Conservation (phyloP, 208 protist genomes). For the Leishmania arabica region DNA sequence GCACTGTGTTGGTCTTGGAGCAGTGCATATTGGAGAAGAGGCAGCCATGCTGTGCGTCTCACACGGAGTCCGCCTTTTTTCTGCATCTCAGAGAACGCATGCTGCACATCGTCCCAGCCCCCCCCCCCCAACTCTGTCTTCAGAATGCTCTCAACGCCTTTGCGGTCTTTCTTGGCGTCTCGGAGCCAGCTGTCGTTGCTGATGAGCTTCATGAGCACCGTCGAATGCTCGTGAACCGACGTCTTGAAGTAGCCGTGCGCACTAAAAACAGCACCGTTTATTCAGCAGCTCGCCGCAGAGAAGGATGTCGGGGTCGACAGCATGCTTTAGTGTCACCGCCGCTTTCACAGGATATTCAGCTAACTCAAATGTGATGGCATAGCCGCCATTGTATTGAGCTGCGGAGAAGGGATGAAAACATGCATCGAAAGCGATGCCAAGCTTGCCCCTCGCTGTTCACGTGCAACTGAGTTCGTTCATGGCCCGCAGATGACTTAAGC, state of each 20-base stretch:
- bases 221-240: conserved; percentile 32
- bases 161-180: conserved; percentile 41
- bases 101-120: neutral
- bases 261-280: conserved; percentile 20
- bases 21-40: conserved; percentile 24
- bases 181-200: conserved; percentile 35
- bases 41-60: conserved; percentile 31
- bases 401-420: conserved; percentile 41
- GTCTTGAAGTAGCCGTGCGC: conserved; percentile 47
- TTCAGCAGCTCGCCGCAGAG: conserved; percentile 59
- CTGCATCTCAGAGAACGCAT: conserved; percentile 36
- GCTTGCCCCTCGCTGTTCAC: conserved; percentile 71
- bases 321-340: conserved; percentile 35
- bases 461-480: conserved; percentile 80
- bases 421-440: conserved; percentile 69
- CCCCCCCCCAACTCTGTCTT: neutral
- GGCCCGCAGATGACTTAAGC: conserved; percentile 73
- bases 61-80: conserved; percentile 21
- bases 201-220: conserved; percentile 59
- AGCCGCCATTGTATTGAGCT: conserved; percentile 21
- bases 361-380: conserved; percentile 30
- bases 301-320: conserved; percentile 23
- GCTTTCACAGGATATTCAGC: conserved; percentile 31
- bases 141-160: conserved; percentile 26
- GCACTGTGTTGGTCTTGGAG: conserved; percentile 12